phyloP scores from a whole-genome alignment of 768 basidiomycete species.

The Amanita pallidorosea region DNA sequence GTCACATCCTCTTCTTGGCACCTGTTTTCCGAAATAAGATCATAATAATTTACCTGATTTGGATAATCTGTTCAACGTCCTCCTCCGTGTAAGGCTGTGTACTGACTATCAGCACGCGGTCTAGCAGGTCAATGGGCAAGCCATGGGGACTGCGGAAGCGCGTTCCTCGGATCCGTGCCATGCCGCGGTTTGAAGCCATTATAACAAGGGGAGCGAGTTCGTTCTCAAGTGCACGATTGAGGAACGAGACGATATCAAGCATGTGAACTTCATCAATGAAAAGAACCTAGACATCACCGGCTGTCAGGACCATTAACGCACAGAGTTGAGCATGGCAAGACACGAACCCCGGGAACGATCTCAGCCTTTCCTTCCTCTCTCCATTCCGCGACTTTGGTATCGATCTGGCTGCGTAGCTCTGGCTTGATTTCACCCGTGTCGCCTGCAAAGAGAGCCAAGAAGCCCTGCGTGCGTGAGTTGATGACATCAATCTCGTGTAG shows the following conservation, averaged over 20 bases:
- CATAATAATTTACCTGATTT: slow-evolving; percentile 42
- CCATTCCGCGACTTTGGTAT: slow-evolving; percentile 96
- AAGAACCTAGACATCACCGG: not conserved
- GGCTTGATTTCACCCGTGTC: slow-evolving; percentile 99
- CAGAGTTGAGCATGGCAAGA: not conserved
- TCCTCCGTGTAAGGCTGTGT: slow-evolving; percentile 77
- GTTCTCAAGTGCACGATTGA: slow-evolving; percentile 91
- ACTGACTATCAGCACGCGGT: slow-evolving; percentile 92
- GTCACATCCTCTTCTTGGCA: slow-evolving; percentile 95
- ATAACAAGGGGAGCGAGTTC: slow-evolving; percentile 93
- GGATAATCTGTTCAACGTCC: slow-evolving; percentile 86
- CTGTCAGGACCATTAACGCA: not conserved
- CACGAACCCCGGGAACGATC: slow-evolving; percentile 85
- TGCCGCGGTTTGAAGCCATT: slow-evolving; percentile 96
- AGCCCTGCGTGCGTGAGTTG: slow-evolving; percentile 97
- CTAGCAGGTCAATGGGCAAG: slow-evolving; percentile 87
- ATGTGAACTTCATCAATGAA: slow-evolving; percentile 97
- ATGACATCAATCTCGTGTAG: slow-evolving; percentile 99
- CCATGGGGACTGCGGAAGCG: slow-evolving; percentile 51
- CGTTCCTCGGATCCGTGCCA: slow-evolving; percentile 90
- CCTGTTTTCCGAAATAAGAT: slow-evolving; percentile 22
- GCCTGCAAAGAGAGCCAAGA: slow-evolving; percentile 88
- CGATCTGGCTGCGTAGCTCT: slow-evolving; percentile 92
- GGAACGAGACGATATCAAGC: slow-evolving; percentile 98
- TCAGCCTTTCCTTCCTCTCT: slow-evolving; percentile 97